phyloP scores from a whole-genome alignment of 345 rosid genomes.

The thale cress (Arabidopsis thaliana) region TAIR10.1 NC_003076.8:21517501-21518000 shows the following conservation, averaged over 20 bases:
- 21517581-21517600: slow-evolving; percentile 15
- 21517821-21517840: slow-evolving; percentile 85
- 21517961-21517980: slow-evolving; percentile 81
- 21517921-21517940: not conserved
- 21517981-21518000: slow-evolving; percentile 78
- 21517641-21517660: slow-evolving; percentile 68
- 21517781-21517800: slow-evolving; percentile 94
- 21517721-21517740: slow-evolving; percentile 7
- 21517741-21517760: not conserved
- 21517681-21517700: not conserved
- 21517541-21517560: slow-evolving; percentile 13
- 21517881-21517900: slow-evolving; percentile 13
- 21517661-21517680: slow-evolving; percentile 64
- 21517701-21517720: not conserved
- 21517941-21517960: slow-evolving; percentile 14
- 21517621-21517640: slow-evolving; percentile 66
- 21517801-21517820: slow-evolving; percentile 86
- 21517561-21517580: slow-evolving; percentile 14
- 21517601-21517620: slow-evolving; percentile 69
- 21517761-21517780: slow-evolving; percentile 74
- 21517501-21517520: slow-evolving; percentile 15
- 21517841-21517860: slow-evolving; percentile 89
- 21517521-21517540: slow-evolving; percentile 8
- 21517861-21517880: slow-evolving; percentile 91
- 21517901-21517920: slow-evolving; percentile 19